Conservation (phyloP, 2,329 filamentous ascomycete species). For the Verticillium klebahnii region DNA sequence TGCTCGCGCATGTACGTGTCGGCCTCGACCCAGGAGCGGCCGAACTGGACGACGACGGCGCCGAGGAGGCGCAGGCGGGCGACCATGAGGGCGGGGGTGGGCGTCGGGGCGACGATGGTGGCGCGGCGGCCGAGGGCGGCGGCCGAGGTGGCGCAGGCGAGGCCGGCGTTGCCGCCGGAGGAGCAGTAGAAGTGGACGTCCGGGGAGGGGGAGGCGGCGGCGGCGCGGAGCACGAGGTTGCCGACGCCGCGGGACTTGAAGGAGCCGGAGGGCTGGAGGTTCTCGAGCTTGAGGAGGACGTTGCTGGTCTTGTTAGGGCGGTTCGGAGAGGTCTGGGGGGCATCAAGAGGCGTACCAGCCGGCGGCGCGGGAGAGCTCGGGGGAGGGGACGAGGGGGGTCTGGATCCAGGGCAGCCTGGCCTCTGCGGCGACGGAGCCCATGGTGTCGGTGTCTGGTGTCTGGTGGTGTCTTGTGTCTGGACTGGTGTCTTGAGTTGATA, state of each 20-base stretch:
- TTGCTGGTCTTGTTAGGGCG: slow-evolving; percentile 41
- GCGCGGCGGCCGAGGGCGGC: slow-evolving; percentile 57
- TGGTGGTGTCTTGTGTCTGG: too few relatives aligned
- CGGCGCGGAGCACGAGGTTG: slow-evolving; percentile 56
- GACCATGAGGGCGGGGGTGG: slow-evolving; percentile 66
- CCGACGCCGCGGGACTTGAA: slow-evolving; percentile 83
- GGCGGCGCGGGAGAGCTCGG: slow-evolving; percentile 61
- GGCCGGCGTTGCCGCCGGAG: slow-evolving; percentile 78
- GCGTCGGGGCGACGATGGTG: slow-evolving; percentile 70
- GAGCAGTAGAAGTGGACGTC: slow-evolving; percentile 71
- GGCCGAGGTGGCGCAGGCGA: slow-evolving; percentile 74
- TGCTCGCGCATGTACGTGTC: slow-evolving; percentile 60
- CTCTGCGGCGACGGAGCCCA: slow-evolving; percentile 35
- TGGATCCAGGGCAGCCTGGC: slow-evolving; percentile 58
- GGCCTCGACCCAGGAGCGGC: slow-evolving; percentile 64
- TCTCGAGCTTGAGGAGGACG: slow-evolving; percentile 82
- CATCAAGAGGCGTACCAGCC: slow-evolving; percentile 55
- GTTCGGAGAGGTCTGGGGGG: background rate
- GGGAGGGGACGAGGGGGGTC: slow-evolving; percentile 66
- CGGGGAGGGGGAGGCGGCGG: slow-evolving; percentile 24
- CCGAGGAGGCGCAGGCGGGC: slow-evolving; percentile 65
- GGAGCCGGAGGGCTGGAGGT: slow-evolving; percentile 76
- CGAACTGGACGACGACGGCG: slow-evolving; percentile 63
- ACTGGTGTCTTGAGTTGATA: too few relatives aligned
- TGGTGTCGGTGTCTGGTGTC: slow-evolving; percentile 11